Conservation (phyloP, 2,329 filamentous ascomycete genomes). For the Fusarium bulbicola region DNA sequence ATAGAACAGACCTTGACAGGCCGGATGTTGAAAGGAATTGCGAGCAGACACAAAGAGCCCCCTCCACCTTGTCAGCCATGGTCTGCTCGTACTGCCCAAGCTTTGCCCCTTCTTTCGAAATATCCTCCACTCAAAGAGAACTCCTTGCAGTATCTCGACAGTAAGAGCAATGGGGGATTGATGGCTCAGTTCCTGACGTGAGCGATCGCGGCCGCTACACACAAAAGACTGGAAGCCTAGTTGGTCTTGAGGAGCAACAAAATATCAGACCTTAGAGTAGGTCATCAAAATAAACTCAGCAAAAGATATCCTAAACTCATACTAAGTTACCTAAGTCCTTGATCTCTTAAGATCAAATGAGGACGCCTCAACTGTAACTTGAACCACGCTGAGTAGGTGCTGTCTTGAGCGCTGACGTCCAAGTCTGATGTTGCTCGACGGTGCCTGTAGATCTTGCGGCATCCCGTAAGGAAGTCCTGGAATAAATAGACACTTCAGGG, state of each 20-base stretch:
- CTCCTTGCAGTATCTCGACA: neutral
- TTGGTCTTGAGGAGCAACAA: neutral
- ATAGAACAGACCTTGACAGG: neutral
- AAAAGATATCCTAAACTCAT: neutral
- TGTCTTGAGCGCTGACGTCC: too few relatives aligned
- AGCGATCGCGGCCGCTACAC: accelerated
- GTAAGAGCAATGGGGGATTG: accelerated
- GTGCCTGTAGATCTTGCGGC: neutral
- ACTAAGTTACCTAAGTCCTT: neutral
- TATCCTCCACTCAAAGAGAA: neutral
- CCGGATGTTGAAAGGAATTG: neutral
- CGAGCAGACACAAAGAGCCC: accelerated
- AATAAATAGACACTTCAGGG: too few relatives aligned
- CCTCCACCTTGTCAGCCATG: neutral
- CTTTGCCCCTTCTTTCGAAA: neutral
- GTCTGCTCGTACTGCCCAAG: neutral
- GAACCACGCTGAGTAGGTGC: neutral
- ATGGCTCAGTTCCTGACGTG: neutral
- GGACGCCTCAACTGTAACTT: neutral
- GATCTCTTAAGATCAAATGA: neutral
- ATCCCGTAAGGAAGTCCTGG: too few relatives aligned
- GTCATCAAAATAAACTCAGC: neutral
- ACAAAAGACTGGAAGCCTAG: neutral
- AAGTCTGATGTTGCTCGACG: neutral
- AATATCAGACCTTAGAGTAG: neutral